Base-by-base conservation (phyloP, 2,329 filamentous ascomycete genomes). In the Aspergillus tubingensis region DNA sequence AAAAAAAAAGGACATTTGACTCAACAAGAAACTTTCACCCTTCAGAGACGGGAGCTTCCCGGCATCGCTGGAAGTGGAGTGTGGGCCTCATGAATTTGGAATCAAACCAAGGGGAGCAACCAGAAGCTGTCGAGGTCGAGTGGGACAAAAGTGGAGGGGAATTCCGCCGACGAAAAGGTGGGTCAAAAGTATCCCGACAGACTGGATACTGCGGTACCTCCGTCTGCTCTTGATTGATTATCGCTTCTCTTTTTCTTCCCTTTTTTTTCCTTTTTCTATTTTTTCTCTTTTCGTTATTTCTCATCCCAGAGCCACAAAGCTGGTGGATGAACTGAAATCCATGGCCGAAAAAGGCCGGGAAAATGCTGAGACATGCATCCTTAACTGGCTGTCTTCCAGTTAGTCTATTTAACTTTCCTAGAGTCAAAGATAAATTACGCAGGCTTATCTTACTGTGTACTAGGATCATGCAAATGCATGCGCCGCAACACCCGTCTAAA, bases 111-210 rank as follows among this genome's bases (percentile, higher is more conserved):
- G 39, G 43, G n/a, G 53, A 41, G 23, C 32, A 36, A 15, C 47
- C 47, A 50, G 47, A 32, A 47, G 39, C 53, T 47, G 53, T 43
- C 27, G 59, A 56, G 38, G 52, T 43, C 47, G 43, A 48, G 64
- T 61, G 58, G 63, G 56, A 66, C 63, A 52, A 49, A 49, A 53
- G 57, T 64, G 62, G 59, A 61, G 59, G 54, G 57, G 55, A 62
- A 61, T 65, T 60, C 59, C 60, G 56, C 59, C 54, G 53, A 58
- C 30, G 49, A 54, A 38, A 21, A 41, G 54, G 67, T 68, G 65
- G 65, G 65, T 57, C 64, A 38, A 51, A 51, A 11, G 44, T 58
- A 63, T 65, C 67, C 41, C 67, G 65, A 62, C 64, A 67, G 65
- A 62, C 57, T 68, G 67, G 67, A 60, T 62, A 58, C 57, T 59